Base-by-base conservation (phyloP, 495 filamentous ascomycete species). In the Patellaria atrata region DNA sequence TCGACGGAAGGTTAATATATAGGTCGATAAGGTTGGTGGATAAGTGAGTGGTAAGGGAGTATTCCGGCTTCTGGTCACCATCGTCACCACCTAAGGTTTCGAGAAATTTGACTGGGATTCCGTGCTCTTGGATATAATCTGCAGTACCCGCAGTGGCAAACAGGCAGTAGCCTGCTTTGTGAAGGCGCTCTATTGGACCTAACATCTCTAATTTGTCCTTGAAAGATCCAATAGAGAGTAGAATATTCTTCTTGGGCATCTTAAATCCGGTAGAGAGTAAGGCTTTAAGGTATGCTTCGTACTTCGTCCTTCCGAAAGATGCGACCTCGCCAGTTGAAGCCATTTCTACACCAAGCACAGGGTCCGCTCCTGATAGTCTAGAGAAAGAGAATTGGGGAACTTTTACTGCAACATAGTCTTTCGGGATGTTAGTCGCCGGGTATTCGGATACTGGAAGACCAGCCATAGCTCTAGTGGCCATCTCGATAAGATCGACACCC, bases 311-410 rank as follows among this genome's bases (percentile, higher is more conserved):
- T 45, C 89, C 89, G 56, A 97, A 97, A 39, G 82, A 94, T 47
- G 89, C 89, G 47, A 97, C 89, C 56, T 97, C 89, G 47, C 89
- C 89, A 21, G 89, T 97, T 14, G 89, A 97, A 7, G 89, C 89
- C 89, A 97, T 97, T 63, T 97, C 89, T 28, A 97, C 89, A 54
- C 89, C 89, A 27, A 96, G 66, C 10, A 97, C 87, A 20, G 89
- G 89, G 57, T 97, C 89, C 3, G 89, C 89, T 18, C 89, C 89
- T 27, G 89, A 91, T 17, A 97, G 67, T 47, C 89, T 77, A 8
- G 89, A 94, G 72, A 97, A 97, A 45, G 83, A 93, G 68, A 97
- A 97, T 56, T 97, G 89, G 0, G 89, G 89, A 11, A 96, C 89
- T 65, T 97, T 97, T 37, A 94, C 87, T 58, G 81, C 89, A 28